Percentiles rank a stretch among this genome's conserved stretches.
These are phyloP conservation scores for Graphium sp. DNA, from an alignment of 2,329 filamentous ascomycete genomes.

Conservation along the genomic window DNA sequence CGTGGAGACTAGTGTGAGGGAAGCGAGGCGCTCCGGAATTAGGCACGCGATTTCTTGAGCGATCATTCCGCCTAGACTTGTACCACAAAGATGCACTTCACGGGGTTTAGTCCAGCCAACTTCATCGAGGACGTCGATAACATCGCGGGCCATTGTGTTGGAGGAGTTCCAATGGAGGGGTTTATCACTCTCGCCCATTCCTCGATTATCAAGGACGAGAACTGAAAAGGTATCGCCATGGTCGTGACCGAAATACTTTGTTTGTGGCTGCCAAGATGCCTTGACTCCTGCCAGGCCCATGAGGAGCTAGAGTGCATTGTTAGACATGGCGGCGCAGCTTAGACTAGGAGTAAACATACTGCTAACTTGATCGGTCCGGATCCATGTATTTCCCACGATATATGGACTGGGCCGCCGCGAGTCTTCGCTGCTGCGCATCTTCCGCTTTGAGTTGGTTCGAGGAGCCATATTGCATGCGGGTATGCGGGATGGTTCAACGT, in stretches of 20 bases:
- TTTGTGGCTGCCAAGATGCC: constrained; percentile 69
- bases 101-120: constrained; percentile 44
- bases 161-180: constrained; percentile 66
- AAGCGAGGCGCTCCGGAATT: constrained; percentile 33
- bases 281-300: constrained; percentile 61
- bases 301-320: constrained; percentile 39
- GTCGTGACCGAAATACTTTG: constrained; percentile 63
- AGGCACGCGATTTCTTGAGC: constrained; percentile 57
- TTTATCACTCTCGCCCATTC: constrained; percentile 66
- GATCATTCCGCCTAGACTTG: constrained; percentile 87
- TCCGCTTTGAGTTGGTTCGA: constrained; percentile 48
- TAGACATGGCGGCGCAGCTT: constrained; percentile 1
- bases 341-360: constrained; percentile 30
- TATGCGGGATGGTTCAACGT: constrained; percentile 50
- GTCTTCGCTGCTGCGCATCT: constrained; percentile 46
- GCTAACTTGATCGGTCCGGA: constrained; percentile 54
- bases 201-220: constrained; percentile 69
- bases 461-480: constrained; percentile 47
- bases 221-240: constrained; percentile 51
- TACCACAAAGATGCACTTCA: constrained; percentile 52
- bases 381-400: constrained; percentile 71
- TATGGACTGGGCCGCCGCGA: constrained; percentile 58
- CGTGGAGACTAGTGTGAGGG: constrained; percentile 44
- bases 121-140: constrained; percentile 51
- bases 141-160: constrained; percentile 67